These are phyloP conservation scores for Trametes cubensis DNA, from an alignment of 768 basidiomycete genomes.

Conservation along the genomic window DNA sequence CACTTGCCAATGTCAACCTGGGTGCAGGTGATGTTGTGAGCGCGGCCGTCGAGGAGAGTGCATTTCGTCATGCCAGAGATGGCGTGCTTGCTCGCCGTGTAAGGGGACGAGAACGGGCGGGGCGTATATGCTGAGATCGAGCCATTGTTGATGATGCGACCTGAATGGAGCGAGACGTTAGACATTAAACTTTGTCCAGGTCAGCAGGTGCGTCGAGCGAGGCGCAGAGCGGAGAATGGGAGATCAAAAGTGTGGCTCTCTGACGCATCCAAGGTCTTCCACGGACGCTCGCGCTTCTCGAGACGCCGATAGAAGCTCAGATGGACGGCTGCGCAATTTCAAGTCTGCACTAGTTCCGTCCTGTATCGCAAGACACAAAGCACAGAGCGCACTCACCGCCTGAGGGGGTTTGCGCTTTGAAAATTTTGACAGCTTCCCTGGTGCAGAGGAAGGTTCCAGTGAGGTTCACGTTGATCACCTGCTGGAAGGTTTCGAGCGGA, in stretches of 20 bases:
- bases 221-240: no score
- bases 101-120: slow-evolving; percentile 63
- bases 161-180: slow-evolving; percentile 33
- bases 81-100: slow-evolving; percentile 82
- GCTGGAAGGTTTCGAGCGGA: slow-evolving; percentile 61
- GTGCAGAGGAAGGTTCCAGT: slow-evolving; percentile 76
- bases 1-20: slow-evolving; percentile 79
- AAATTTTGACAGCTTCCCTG: slow-evolving; percentile 69
- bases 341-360: no score
- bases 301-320: no score
- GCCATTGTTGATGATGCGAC: slow-evolving; percentile 85
- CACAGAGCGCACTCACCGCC: slow-evolving; percentile 52
- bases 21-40: slow-evolving; percentile 72
- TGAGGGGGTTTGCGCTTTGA: slow-evolving; percentile 71
- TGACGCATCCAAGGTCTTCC: no score
- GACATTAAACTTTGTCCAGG: not conserved
- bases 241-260: no score
- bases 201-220: no score
- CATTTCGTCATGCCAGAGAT: slow-evolving; percentile 76
- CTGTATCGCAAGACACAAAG: no score
- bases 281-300: no score
- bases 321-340: not conserved
- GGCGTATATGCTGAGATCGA: slow-evolving; percentile 75
- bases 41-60: slow-evolving; percentile 75
- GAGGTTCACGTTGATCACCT: slow-evolving; percentile 72